Evolutionary conservation across 495 filamentous ascomycete genomes (phyloP).

Genomic region (Chaetomium cochliodes): DNA sequence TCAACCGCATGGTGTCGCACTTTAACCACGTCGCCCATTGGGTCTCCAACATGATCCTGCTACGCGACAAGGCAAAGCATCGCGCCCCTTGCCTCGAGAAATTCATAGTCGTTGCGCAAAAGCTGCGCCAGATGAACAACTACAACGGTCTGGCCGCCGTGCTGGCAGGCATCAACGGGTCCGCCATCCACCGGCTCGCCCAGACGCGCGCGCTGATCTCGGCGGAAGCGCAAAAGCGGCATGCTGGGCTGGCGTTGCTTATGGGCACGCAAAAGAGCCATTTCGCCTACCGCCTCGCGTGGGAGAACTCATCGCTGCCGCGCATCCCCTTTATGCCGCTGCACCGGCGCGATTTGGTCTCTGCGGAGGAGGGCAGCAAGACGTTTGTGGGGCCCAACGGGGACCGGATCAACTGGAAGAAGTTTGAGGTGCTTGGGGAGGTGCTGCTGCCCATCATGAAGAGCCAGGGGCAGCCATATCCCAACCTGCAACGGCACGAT

Average conservation of each 20-base stretch:
- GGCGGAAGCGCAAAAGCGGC: conserved; percentile 67
- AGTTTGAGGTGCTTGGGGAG: conserved; percentile 94
- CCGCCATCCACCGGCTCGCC: conserved; percentile 77
- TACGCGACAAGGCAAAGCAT: conserved; percentile 95
- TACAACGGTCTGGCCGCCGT: conserved; percentile 94
- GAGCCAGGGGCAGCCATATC: conserved; percentile 83
- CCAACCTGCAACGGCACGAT: conserved; percentile 64
- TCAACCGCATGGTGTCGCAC: conserved; percentile 90
- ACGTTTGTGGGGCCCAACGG: conserved; percentile 77
- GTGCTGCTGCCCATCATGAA: conserved; percentile 85
- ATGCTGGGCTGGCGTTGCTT: conserved; percentile 82
- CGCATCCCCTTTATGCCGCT: conserved; percentile 94
- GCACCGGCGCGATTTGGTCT: conserved; percentile 82
- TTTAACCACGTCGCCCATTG: conserved; percentile 95
- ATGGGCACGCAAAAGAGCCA: conserved; percentile 91
- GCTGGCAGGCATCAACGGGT: conserved; percentile 87
- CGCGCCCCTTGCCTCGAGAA: conserved; percentile 86
- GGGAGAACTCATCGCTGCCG: conserved; percentile 88
- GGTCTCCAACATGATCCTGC: conserved; percentile 85
- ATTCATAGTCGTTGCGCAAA: conserved; percentile 82
- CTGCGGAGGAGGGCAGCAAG: conserved; percentile 86
- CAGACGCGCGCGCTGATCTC: conserved; percentile 80
- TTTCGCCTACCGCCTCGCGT: conserved; percentile 91
- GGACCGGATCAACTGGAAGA: conserved; percentile 92
- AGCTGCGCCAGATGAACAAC: conserved; percentile 88